Percentiles rank a stretch among this genome's conserved stretches.
phyloP scores from a whole-genome alignment of 1,284 basidiomycete species.

The Irpex sp. region DNA sequence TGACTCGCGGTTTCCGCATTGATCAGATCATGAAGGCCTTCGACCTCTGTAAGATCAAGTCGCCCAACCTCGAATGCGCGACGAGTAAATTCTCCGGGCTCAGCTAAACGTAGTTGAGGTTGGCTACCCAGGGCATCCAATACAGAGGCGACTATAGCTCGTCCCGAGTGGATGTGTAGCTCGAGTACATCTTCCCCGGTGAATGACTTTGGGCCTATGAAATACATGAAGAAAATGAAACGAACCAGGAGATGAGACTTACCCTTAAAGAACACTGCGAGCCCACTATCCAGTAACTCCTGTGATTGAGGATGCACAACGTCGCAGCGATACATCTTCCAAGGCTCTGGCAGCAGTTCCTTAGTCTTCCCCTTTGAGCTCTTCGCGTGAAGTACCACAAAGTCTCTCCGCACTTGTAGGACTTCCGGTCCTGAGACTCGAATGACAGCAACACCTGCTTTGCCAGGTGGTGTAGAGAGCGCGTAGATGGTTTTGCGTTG shows the following conservation, averaged over 20 bases:
- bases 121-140: slow-evolving; percentile 59
- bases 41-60: slow-evolving; percentile 81
- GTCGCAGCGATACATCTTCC: slow-evolving; percentile 68
- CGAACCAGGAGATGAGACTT: slow-evolving; percentile 14
- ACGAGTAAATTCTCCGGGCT: slow-evolving; percentile 84
- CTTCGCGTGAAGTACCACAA: slow-evolving; percentile 38
- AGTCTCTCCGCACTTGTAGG: slow-evolving; percentile 49
- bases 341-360: slow-evolving; percentile 38
- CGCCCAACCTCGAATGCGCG: slow-evolving; percentile 77
- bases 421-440: slow-evolving; percentile 78
- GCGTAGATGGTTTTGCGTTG: slow-evolving; percentile 80
- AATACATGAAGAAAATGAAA: background rate
- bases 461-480: slow-evolving; percentile 79
- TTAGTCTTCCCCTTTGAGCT: slow-evolving; percentile 14
- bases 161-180: slow-evolving; percentile 85
- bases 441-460: slow-evolving; percentile 78
- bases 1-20: slow-evolving; percentile 84
- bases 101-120: slow-evolving; percentile 67
- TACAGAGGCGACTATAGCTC: slow-evolving; percentile 70
- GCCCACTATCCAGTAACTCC: slow-evolving; percentile 73
- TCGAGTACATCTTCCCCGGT: slow-evolving; percentile 84
- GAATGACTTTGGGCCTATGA: slow-evolving; percentile 67
- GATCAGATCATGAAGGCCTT: slow-evolving; percentile 81
- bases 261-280: slow-evolving; percentile 82
- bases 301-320: slow-evolving; percentile 61